Evolutionary conservation across 257 asterid genomes (phyloP).

Genomic region (Solanum stenotomum): DNA sequence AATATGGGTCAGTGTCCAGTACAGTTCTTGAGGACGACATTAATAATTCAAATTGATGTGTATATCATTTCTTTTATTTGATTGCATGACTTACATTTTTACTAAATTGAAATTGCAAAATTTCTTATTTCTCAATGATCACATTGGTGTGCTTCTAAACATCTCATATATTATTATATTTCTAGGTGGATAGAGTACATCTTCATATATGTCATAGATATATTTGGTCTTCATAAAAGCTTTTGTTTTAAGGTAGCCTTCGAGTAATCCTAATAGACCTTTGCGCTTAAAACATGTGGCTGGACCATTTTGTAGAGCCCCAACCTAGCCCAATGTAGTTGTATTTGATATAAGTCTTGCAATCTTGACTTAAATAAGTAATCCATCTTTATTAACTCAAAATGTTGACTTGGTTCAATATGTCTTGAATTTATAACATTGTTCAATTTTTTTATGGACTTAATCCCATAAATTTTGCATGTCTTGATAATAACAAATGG

Average conservation of each 20-base stretch:
- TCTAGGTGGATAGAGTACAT: background rate
- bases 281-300: background rate
- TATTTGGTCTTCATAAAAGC: background rate
- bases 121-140: background rate
- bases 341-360: background rate
- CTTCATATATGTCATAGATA: background rate
- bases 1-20: conserved; percentile 19
- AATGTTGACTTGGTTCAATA: background rate
- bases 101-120: background rate
- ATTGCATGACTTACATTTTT: background rate
- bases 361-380: background rate
- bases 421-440: background rate
- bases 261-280: background rate
- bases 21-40: background rate
- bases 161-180: background rate
- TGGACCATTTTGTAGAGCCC: background rate
- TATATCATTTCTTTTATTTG: background rate
- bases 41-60: background rate
- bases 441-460: background rate
- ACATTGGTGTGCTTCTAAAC: background rate
- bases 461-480: background rate
- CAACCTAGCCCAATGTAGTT: background rate
- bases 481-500: background rate
- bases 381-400: background rate
- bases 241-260: too few species aligned